Evolutionary conservation across 2,329 filamentous ascomycete species (phyloP).

Genomic region (Ophiostoma sp.): DNA sequence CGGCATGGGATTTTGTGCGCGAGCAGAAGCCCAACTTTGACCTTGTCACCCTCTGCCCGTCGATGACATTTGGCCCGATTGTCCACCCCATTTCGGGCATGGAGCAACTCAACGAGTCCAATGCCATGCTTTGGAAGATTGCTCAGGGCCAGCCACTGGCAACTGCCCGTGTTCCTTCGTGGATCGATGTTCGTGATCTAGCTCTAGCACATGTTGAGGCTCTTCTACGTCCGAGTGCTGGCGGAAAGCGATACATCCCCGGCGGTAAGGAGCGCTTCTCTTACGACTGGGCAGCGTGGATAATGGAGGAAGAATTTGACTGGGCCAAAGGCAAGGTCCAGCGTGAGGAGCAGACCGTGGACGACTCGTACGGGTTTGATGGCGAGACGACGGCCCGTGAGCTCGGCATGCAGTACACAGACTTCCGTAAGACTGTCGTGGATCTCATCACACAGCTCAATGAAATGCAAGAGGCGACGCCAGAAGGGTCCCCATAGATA

Average conservation of each 20-base stretch:
- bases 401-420: constrained; percentile 17
- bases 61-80: constrained; percentile 27
- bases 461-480: background rate
- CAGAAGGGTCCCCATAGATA: constrained; percentile 6
- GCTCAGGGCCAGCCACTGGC: constrained; percentile 19
- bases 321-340: constrained; percentile 35
- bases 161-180: constrained; percentile 24
- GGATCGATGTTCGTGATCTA: constrained; percentile 28
- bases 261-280: constrained; percentile 47
- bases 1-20: constrained; percentile 54
- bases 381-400: constrained; percentile 25
- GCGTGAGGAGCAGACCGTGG: constrained; percentile 16
- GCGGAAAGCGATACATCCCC: constrained; percentile 33
- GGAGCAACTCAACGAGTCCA: constrained; percentile 25
- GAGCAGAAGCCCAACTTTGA: constrained; percentile 47
- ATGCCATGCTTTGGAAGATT: constrained; percentile 24
- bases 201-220: constrained; percentile 25
- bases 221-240: constrained; percentile 28
- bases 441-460: constrained; percentile 20
- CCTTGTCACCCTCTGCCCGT: constrained; percentile 39
- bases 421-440: constrained; percentile 15
- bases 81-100: background rate
- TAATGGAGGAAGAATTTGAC: constrained; percentile 45
- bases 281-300: constrained; percentile 46
- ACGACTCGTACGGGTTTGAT: constrained; percentile 25